Percentiles rank a stretch among this genome's conserved stretches.
Evolutionary conservation across 2,329 filamentous ascomycete species (phyloP).

Genomic region (Epicoccum nigrum): DNA sequence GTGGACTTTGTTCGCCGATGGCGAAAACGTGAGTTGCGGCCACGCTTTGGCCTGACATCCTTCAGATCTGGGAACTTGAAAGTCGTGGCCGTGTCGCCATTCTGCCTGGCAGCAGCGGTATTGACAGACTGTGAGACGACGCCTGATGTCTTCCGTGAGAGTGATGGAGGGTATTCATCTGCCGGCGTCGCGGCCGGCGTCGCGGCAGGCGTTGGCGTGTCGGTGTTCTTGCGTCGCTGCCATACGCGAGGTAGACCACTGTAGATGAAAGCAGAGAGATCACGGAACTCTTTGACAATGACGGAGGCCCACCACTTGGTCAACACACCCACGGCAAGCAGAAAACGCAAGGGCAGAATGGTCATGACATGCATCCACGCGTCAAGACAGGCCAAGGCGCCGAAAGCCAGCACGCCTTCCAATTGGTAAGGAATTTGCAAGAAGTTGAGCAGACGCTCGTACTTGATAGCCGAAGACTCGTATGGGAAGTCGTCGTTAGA

Average conservation of each 20-base stretch:
- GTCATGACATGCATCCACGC: slow-evolving; percentile 98
- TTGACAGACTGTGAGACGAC: slow-evolving; percentile 19
- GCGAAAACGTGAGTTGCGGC: slow-evolving; percentile 46
- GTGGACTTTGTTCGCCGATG: slow-evolving; percentile 82
- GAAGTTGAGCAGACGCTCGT: slow-evolving; percentile 90
- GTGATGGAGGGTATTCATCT: slow-evolving; percentile 35
- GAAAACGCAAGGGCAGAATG: slow-evolving; percentile 86
- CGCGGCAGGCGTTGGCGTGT: slow-evolving; percentile 33
- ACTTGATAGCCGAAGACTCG: slow-evolving; percentile 89
- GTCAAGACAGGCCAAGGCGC: slow-evolving; percentile 87
- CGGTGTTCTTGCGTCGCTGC: slow-evolving; percentile 61
- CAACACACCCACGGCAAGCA: slow-evolving; percentile 78
- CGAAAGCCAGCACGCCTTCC: slow-evolving; percentile 85
- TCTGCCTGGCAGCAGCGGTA: slow-evolving; percentile 32
- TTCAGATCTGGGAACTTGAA: slow-evolving; percentile 39
- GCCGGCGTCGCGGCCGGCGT: slow-evolving; percentile 36
- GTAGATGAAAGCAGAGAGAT: slow-evolving; percentile 78
- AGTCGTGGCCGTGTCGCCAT: slow-evolving; percentile 26
- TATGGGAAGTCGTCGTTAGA: slow-evolving; percentile 71
- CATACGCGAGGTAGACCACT: slow-evolving; percentile 80
- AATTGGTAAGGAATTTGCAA: slow-evolving; percentile 79
- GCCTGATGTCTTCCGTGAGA: slow-evolving; percentile 37
- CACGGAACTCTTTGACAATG: slow-evolving; percentile 72
- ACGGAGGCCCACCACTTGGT: slow-evolving; percentile 78
- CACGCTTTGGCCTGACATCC: slow-evolving; percentile 35